Percentiles rank a stretch among this genome's conserved stretches.
Evolutionary conservation across 257 asterid genomes (phyloP).

Genomic region (Catharanthus roseus): DNA sequence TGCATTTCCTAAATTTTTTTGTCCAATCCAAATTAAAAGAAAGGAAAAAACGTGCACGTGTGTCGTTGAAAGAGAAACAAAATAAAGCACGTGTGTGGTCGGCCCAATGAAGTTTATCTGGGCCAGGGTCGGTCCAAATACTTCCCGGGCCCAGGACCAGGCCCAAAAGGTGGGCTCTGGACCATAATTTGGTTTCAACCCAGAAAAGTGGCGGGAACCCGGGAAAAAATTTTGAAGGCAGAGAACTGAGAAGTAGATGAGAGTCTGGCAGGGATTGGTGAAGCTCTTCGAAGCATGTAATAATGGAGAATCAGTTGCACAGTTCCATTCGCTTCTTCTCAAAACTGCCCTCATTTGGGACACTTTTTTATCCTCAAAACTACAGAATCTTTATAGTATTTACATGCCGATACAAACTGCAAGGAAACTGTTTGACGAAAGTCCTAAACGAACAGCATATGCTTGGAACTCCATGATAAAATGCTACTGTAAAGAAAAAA

Average conservation of each 20-base stretch:
- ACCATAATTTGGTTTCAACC: background rate
- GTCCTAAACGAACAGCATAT: slow-evolving; percentile 28
- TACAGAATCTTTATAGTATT: slow-evolving; percentile 20
- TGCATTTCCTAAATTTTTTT: too few species aligned
- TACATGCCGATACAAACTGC: slow-evolving; percentile 17
- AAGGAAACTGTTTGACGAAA: slow-evolving; percentile 74
- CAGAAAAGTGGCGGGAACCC: background rate
- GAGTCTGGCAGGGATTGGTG: slow-evolving; percentile 26
- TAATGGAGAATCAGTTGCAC: slow-evolving; percentile 30
- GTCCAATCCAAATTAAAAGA: too few species aligned
- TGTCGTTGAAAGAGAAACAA: too few species aligned
- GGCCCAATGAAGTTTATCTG: too few species aligned
- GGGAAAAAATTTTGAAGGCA: background rate
- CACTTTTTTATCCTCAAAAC: slow-evolving; percentile 27
- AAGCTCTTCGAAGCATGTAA: slow-evolving; percentile 41
- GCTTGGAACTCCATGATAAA: slow-evolving; percentile 45
- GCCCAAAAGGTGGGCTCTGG: background rate
- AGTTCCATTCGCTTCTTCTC: slow-evolving; percentile 38
- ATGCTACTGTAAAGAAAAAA: slow-evolving; percentile 32
- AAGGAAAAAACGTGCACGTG: too few species aligned
- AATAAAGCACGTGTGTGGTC: too few species aligned
- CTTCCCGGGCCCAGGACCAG: background rate
- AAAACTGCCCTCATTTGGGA: slow-evolving; percentile 34
- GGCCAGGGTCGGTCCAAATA: too few species aligned
- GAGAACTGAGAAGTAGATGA: slow-evolving; percentile 22